Evolutionary conservation across 805 yeast species (phyloP).

Genomic region (Cyberlindnera samutprakarnensis): DNA sequence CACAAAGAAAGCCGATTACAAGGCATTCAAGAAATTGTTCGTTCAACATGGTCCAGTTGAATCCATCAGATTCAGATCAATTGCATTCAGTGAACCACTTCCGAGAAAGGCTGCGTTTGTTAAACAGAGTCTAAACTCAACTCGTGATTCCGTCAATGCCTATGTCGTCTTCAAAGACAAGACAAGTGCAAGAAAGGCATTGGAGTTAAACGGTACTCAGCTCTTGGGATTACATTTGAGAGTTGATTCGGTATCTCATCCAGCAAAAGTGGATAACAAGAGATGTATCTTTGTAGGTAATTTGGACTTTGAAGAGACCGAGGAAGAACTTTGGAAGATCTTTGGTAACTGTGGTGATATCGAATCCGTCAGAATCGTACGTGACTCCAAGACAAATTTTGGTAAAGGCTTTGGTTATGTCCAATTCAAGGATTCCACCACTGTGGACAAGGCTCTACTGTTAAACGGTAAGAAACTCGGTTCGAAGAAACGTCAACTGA

Average conservation of each 20-base stretch:
- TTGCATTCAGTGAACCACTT: constrained; percentile 77
- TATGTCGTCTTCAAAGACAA: constrained; percentile 71
- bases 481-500: constrained; percentile 48
- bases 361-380: constrained; percentile 81
- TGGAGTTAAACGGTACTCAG: constrained; percentile 54
- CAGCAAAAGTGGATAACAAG: constrained; percentile 76
- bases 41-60: constrained; percentile 35
- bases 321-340: constrained; percentile 81
- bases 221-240: constrained; percentile 73
- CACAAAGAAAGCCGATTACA: constrained; percentile 52
- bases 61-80: constrained; percentile 85
- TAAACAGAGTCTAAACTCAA: constrained; percentile 65
- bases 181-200: constrained; percentile 35
- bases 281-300: constrained; percentile 89
- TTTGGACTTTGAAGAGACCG: constrained; percentile 85
- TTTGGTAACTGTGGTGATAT: constrained; percentile 64
- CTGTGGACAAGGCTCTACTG: constrained; percentile 76
- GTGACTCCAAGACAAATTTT: constrained; percentile 88
- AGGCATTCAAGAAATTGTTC: constrained; percentile 61
- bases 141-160: constrained; percentile 79
- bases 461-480: constrained; percentile 61
- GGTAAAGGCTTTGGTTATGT: constrained; percentile 98
- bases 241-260: constrained; percentile 91
- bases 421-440: constrained; percentile 68
- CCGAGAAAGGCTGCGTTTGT: constrained; percentile 92